Evolutionary conservation across 805 yeast species (phyloP).

Genomic region (Yamadazyma kitorensis): DNA sequence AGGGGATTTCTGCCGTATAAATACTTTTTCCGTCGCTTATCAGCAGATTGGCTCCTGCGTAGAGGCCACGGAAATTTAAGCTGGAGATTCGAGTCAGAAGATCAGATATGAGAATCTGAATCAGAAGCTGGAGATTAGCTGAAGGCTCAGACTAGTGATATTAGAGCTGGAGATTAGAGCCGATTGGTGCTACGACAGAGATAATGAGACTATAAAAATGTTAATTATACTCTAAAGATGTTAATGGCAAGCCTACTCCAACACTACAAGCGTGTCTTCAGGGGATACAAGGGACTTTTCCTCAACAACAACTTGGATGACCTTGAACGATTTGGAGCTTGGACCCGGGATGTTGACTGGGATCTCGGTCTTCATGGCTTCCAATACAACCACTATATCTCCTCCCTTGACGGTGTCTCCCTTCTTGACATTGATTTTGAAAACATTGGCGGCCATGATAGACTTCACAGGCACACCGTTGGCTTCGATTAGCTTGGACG

Average conservation of each 20-base stretch:
- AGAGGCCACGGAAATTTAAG: too few species aligned
- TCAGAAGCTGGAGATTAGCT: too few species aligned
- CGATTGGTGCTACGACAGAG: too few species aligned
- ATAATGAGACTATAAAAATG: too few species aligned
- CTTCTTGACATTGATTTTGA: constrained; percentile 44
- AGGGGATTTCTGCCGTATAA: too few species aligned
- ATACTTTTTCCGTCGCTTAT: too few species aligned
- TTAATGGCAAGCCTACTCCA: constrained; percentile 46
- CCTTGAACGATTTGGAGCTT: constrained; percentile 68
- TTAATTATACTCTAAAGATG: too few species aligned
- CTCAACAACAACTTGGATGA: constrained; percentile 63
- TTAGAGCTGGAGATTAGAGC: too few species aligned
- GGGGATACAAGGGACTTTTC: constrained; percentile 96
- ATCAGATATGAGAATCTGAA: too few species aligned
- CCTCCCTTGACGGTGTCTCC: constrained; percentile 73
- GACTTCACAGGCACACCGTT: constrained; percentile 94
- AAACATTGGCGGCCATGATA: constrained; percentile 32
- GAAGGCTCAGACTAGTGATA: too few species aligned
- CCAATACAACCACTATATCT: constrained; percentile 81
- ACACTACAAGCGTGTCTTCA: constrained; percentile 87
- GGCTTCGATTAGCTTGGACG: constrained; percentile 81
- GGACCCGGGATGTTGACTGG: constrained; percentile 45
- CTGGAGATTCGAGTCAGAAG: too few species aligned
- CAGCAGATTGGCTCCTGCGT: too few species aligned
- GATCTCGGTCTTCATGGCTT: constrained; percentile 99